Base-by-base conservation (phyloP, 768 basidiomycete species). In the Wakefieldia striispora region DNA sequence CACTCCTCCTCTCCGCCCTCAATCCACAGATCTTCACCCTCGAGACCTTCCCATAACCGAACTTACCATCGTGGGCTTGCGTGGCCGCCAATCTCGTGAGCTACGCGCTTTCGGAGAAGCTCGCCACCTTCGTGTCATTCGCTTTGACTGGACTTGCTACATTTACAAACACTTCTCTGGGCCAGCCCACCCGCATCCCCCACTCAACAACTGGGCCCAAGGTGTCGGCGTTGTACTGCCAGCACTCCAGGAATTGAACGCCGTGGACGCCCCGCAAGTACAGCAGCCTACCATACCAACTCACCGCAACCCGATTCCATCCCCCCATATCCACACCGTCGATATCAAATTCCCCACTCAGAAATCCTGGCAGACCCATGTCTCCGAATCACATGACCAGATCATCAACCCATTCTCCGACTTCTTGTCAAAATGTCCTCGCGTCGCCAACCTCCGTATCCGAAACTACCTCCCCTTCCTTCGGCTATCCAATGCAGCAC, bases 131-230 rank as follows among this genome's bases (percentile, higher is more conserved):
- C 70, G 66, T 13, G 62, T 65, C n/a, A 61, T 79, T n/a, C 70
- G 69, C 40, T 65, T 78, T 41, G 76, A 78, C 57, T 72, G 68
- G 60, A 71, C 68, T 1, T 71, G 71, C 17, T 69, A 71, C 38
- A 68, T 75, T 16, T 69, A 75, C 57, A 63, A 63, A 16, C 57
- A 58, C 37, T 67, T 58, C 54, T 55, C 38, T 7, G 51, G 55
- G 17, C 13, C 13, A 4, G 16, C 29, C 23, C 20, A 40, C 1
- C 54, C 39, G 42, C 17, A 17, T 23, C 39, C 33, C 0, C 45
- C 38, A 10, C 48, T 6, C 19, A 56, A 49, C 49, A 58, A 53
- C 42, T 55, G 46, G 60, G 45, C 34, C 20, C 60, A 49, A 16
- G 54, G 47, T 13, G 46, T 59, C 36, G 52, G 50, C 41, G 47